Percentiles rank a stretch among this genome's conserved stretches.
Evolutionary conservation across 257 asterid species (phyloP).

Genomic region (Solanum verrucosum): DNA sequence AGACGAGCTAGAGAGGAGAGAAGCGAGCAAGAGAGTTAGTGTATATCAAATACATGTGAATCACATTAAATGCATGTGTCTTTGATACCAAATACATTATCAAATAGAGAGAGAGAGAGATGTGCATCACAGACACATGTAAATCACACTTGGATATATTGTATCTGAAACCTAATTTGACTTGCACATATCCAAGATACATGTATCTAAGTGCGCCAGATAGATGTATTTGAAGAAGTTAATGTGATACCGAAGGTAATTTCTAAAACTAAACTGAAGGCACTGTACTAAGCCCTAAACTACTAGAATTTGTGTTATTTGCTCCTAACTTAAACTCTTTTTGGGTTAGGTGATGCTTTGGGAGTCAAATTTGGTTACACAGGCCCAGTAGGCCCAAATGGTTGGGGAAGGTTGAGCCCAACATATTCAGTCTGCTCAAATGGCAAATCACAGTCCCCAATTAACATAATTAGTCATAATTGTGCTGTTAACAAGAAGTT

Average conservation of each 20-base stretch:
- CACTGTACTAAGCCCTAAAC: neutral
- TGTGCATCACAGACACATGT: neutral
- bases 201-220: no score
- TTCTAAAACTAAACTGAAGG: neutral
- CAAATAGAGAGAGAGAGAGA: neutral
- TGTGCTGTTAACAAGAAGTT: constrained; percentile 18
- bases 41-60: neutral
- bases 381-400: constrained; percentile 62
- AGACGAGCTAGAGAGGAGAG: neutral
- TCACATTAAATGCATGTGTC: no score
- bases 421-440: constrained; percentile 52
- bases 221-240: neutral
- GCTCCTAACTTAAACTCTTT: neutral
- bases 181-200: neutral
- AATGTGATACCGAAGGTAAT: neutral
- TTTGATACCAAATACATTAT: no score
- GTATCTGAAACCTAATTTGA: neutral
- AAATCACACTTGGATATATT: neutral
- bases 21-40: neutral
- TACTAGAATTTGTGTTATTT: neutral
- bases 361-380: constrained; percentile 42
- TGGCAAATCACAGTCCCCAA: constrained; percentile 70
- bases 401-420: constrained; percentile 65
- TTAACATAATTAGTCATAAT: constrained; percentile 31
- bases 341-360: constrained; percentile 13